Base-by-base conservation (phyloP, 2,329 filamentous ascomycete genomes). In the Verticillium albo-atrum region DNA sequence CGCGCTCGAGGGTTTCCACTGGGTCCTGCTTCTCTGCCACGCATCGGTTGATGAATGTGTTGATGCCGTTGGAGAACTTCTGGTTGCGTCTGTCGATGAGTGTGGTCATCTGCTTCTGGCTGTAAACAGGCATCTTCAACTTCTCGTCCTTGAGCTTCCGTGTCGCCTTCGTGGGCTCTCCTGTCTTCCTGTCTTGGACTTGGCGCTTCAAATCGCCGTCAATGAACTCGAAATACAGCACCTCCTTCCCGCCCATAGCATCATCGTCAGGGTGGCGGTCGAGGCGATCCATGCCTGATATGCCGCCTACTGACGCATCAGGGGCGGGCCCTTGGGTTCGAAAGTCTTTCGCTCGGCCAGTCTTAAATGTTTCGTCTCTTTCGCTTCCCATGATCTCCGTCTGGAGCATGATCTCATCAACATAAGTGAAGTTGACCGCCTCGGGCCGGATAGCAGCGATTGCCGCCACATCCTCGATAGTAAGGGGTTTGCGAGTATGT, bases 161-260 rank as follows among this genome's bases (percentile, higher is more conserved):
- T 14, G 81, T 86, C 1, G 89, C 82, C 58, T 87, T 89, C 0
- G 82, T 86, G 1, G 88, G 82, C 71, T 93, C 87, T 1, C 90
- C 90, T 0, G 89, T 91, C 71, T 89, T 90, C 58, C 85, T 83
- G 70, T 89, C 78, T 57, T 82, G 78, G 1, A 92, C 89, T 70
- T 96, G 88, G 47, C 90, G 82, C 75, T 93, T 97, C 65, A 98
- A 74, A 70, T 97, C 94, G 0, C 90, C 93, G 71, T 98, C 95
- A 20, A 96, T 76, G 66, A 96, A 98, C 71, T 98, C 95, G 68
- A 99, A 96, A 35, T 94, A 84, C 26, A 99, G 75, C 17, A 97
- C 89, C 66, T 96, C 87, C 56, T 82, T 82, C 2, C 78, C 79
- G 15, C 61, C 77, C 67, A 47, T 71, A 67, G 60, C 62, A 54